phyloP scores from a whole-genome alignment of 768 basidiomycete species.

The Calocybe cyanea region DNA sequence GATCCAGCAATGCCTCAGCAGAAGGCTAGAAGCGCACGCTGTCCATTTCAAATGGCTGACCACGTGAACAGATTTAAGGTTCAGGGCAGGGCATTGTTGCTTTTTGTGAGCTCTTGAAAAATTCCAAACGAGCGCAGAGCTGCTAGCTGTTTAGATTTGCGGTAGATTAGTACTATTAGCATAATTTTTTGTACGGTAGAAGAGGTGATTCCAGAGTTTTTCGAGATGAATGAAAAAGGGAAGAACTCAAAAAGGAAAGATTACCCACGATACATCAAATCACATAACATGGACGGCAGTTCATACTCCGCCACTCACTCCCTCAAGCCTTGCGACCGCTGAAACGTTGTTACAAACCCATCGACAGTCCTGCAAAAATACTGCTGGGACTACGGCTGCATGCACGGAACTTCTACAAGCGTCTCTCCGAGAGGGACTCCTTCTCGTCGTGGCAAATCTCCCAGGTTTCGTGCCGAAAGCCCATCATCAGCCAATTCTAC shows the following conservation, averaged over 20 bases:
- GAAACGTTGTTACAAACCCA: slow-evolving; percentile 37
- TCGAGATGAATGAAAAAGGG: slow-evolving; percentile 13
- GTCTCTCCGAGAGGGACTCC: slow-evolving; percentile 54
- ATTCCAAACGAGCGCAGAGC: slow-evolving; percentile 3
- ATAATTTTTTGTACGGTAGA: background rate
- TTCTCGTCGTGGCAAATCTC: slow-evolving; percentile 61
- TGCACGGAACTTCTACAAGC: slow-evolving; percentile 44
- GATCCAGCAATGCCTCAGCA: no score
- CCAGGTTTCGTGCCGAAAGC: slow-evolving; percentile 47
- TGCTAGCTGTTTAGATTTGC: background rate
- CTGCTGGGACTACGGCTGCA: slow-evolving; percentile 25
- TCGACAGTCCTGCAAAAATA: slow-evolving; percentile 32
- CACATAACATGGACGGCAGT: slow-evolving; percentile 37
- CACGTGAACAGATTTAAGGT: slow-evolving; percentile 15
- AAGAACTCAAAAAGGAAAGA: slow-evolving; percentile 28
- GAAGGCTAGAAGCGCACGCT: background rate
- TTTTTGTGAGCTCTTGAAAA: slow-evolving; percentile 1
- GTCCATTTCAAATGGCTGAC: background rate
- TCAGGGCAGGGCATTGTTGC: slow-evolving; percentile 7
- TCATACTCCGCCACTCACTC: slow-evolving; percentile 44
- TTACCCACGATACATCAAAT: slow-evolving; percentile 46
- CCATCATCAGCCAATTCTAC: slow-evolving; percentile 43
- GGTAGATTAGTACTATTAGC: background rate
- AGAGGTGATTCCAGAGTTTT: slow-evolving; percentile 14
- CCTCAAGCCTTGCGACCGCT: slow-evolving; percentile 35